These are phyloP conservation scores for Taphrina confusa DNA, from an alignment of 1,139 yeast genomes.

Conservation along the genomic window DNA sequence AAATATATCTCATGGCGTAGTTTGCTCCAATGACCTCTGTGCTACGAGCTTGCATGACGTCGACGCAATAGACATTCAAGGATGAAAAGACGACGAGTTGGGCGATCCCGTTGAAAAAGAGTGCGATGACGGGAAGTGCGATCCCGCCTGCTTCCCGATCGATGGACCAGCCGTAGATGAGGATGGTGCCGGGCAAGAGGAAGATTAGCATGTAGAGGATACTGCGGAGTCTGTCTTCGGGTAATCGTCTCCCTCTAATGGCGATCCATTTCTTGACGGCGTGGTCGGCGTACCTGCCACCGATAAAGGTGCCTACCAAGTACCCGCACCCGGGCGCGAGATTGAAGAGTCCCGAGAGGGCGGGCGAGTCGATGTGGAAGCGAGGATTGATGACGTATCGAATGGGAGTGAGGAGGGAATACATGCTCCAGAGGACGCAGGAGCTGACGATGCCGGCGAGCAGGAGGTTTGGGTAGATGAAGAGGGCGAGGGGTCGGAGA, in stretches of 20 bases:
- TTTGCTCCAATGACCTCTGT: conserved; percentile 60
- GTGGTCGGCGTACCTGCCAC: conserved; percentile 56
- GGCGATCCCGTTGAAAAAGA: conserved; percentile 54
- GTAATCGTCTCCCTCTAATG: conserved; percentile 52
- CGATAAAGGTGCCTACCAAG: conserved; percentile 53
- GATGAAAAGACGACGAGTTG: conserved; percentile 57
- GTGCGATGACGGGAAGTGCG: conserved; percentile 55
- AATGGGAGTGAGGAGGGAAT: conserved; percentile 56
- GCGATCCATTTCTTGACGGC: conserved; percentile 52
- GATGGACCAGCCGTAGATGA: conserved; percentile 58
- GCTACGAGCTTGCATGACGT: conserved; percentile 55
- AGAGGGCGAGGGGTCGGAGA: conserved; percentile 49
- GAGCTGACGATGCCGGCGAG: conserved; percentile 53
- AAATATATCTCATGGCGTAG: conserved; percentile 54
- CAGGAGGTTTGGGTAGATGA: conserved; percentile 51
- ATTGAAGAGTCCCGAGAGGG: conserved; percentile 56
- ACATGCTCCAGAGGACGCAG: conserved; percentile 54
- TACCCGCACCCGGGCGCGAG: conserved; percentile 59
- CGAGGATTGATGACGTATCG: conserved; percentile 58
- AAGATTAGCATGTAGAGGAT: conserved; percentile 50
- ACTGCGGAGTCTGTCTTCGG: conserved; percentile 57
- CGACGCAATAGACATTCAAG: conserved; percentile 58
- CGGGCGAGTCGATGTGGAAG: conserved; percentile 52
- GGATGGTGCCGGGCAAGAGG: conserved; percentile 50
- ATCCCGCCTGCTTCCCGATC: conserved; percentile 56